These are phyloP conservation scores for Phragmites australis DNA, from an alignment of 176 grass and related monocot genomes.

Conservation along the genomic window DNA sequence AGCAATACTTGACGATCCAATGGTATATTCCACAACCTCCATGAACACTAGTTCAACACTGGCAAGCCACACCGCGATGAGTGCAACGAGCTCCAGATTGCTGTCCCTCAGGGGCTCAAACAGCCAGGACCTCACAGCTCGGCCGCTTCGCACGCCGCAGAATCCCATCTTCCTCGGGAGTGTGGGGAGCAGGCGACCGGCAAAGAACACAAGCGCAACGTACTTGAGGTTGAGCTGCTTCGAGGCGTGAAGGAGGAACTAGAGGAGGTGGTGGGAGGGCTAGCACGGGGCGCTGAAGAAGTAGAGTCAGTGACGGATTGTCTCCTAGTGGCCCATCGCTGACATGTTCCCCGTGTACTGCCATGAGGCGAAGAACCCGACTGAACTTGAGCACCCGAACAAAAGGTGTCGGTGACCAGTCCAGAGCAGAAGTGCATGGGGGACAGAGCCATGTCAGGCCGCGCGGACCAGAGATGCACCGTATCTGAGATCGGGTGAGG, in stretches of 20 bases:
- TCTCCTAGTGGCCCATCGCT: no score
- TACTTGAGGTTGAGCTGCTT: conserved; percentile 60
- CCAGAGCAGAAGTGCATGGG: no score
- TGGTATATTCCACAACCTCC: conserved; percentile 65
- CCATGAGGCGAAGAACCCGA: no score
- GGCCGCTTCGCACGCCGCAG: neutral
- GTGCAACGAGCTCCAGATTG: conserved; percentile 69
- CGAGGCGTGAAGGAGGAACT: conserved; percentile 41
- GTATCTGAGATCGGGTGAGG: no score
- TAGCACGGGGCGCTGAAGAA: no score
- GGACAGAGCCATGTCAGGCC: no score
- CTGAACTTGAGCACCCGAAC: no score
- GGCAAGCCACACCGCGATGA: conserved; percentile 64
- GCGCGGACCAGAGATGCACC: no score
- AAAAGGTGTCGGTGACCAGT: no score
- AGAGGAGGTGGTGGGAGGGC: conserved; percentile 21
- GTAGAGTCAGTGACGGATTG: no score
- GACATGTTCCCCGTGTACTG: no score
- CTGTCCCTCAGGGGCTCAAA: conserved; percentile 64
- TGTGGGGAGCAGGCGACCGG: conserved; percentile 53
- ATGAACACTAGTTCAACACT: conserved; percentile 70
- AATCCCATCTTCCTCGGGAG: conserved; percentile 47
- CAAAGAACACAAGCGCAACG: conserved; percentile 60
- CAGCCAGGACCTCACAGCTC: conserved; percentile 48
- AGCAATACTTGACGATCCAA: conserved; percentile 60